These are phyloP conservation scores for Botryotinia narcissicola DNA, from an alignment of 2,329 filamentous ascomycete genomes.

Conservation along the genomic window DNA sequence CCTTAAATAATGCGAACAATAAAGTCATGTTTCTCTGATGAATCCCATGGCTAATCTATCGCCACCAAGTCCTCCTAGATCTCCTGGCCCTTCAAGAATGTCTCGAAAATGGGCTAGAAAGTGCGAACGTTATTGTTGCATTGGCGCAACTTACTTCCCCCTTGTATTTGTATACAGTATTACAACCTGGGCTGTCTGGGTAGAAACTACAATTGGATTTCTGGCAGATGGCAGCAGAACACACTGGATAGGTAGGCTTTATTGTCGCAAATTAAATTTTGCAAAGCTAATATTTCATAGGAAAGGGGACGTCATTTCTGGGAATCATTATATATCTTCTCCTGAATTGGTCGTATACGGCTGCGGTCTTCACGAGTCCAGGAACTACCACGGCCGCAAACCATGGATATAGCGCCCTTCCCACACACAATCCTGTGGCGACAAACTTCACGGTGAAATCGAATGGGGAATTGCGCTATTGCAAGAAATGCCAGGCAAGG, in stretches of 20 bases:
- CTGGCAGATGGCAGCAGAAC: conserved; percentile 46
- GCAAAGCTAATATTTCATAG: conserved; percentile 40
- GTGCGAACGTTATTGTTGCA: conserved; percentile 82
- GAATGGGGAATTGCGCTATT: conserved; percentile 82
- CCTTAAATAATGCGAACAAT: conserved; percentile 9
- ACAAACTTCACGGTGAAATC: conserved; percentile 90
- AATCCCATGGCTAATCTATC: conserved; percentile 32
- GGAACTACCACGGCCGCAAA: conserved; percentile 63
- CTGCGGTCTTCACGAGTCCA: conserved; percentile 88
- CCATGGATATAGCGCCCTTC: conserved; percentile 75
- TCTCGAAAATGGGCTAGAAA: conserved; percentile 61
- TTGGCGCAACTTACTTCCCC: conserved; percentile 77
- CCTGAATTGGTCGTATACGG: conserved; percentile 86
- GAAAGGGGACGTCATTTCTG: conserved; percentile 55
- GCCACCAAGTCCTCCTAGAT: conserved; percentile 33
- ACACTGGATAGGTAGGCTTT: conserved; percentile 54
- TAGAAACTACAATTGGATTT: conserved; percentile 71
- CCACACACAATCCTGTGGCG: conserved; percentile 60
- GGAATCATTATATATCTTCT: conserved; percentile 72
- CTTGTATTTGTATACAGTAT: conserved; percentile 83
- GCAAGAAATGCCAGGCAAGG: conserved; percentile 93
- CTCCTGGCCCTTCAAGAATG: conserved; percentile 47
- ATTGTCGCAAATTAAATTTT: not conserved
- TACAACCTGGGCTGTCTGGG: conserved; percentile 93
- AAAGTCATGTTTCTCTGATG: conserved; percentile 12